A percentile compares a stretch with the other conserved stretches of the same genome.
Evolutionary conservation across 306 rosid species (phyloP).

Genomic region (Dryas alaskensis): DNA sequence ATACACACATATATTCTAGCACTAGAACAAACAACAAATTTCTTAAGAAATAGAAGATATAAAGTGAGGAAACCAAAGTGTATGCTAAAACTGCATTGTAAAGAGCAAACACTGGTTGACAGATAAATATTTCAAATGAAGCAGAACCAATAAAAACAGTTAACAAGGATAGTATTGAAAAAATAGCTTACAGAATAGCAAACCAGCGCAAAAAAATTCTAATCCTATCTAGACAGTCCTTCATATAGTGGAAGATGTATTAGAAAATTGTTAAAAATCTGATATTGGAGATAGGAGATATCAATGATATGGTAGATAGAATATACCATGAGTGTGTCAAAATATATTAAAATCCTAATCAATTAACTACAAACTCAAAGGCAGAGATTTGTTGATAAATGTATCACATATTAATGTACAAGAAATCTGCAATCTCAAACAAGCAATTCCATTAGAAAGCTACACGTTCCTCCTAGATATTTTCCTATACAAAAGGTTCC

Average conservation of each 20-base stretch:
- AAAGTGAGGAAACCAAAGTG: neutral
- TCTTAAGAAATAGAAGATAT: neutral
- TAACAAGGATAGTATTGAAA: neutral
- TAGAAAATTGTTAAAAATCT: neutral
- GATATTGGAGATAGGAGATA: neutral
- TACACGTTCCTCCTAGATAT: too few species aligned
- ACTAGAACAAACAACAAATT: neutral
- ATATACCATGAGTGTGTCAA: too few species aligned
- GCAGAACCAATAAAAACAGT: neutral
- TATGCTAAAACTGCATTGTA: too few species aligned
- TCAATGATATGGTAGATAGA: too few species aligned
- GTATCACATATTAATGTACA: neutral
- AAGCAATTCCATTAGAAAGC: neutral
- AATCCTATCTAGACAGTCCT: neutral
- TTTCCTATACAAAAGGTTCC: too few species aligned
- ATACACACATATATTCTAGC: neutral
- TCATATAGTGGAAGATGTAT: neutral
- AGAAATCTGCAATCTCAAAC: neutral
- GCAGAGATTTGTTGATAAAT: neutral
- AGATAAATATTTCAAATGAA: neutral
- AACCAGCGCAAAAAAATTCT: neutral
- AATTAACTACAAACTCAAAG: too few species aligned
- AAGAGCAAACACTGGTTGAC: too few species aligned
- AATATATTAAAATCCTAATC: too few species aligned
- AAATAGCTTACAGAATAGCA: neutral